Base-by-base conservation (phyloP, 768 basidiomycete genomes). In the Boletus rubropictus region DNA sequence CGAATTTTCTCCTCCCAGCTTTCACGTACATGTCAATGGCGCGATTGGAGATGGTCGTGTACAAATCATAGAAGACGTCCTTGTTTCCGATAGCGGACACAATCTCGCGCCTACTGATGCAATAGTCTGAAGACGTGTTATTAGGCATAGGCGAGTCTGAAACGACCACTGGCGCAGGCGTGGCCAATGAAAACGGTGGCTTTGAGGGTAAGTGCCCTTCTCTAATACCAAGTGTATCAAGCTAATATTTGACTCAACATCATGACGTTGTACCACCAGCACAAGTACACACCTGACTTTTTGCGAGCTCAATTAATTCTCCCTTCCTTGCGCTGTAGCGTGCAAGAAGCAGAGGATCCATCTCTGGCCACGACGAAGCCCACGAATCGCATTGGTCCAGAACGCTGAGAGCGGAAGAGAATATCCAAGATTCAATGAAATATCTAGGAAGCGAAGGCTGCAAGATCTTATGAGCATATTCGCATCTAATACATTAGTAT, bases 351-450 rank as follows among this genome's bases (percentile, higher is more conserved):
- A 71, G 46, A 3, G 75, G 71, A 40, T 84, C 76, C 38, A 81
- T 61, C 20, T 73, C 69, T 18, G 52, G 46, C 49, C 72, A 66
- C 1, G 64, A 53, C n/a, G 69, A 62, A 10, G 77, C 75, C 89
- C 91, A 93, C 2, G 67, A 65, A 52, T 89, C 84, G 56, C 85
- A 89, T 54, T 84, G 82, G 11, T 89, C 83, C 22, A 92, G 80
- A 36, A 86, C 81, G 52, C 84, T 89, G 36, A 94, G 72, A 17
- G 90, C 83, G 0, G 93, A 90, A 15, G 88, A 90, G 66, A 91
- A 97, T 28, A 79, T 85, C 96, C 96, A 99, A 0, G 89, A 85
- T 61, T 96, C 89, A 28, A 96, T 73, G 62, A 95, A 96, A 59
- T 84, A 79, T 15, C 71, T 69, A 0, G 86, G 77, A 20, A 87